A percentile compares a stretch with the other conserved stretches of the same genome.
phyloP scores from a whole-genome alignment of 2,329 filamentous ascomycete genomes.

The Colletotrichum spinosum region DNA sequence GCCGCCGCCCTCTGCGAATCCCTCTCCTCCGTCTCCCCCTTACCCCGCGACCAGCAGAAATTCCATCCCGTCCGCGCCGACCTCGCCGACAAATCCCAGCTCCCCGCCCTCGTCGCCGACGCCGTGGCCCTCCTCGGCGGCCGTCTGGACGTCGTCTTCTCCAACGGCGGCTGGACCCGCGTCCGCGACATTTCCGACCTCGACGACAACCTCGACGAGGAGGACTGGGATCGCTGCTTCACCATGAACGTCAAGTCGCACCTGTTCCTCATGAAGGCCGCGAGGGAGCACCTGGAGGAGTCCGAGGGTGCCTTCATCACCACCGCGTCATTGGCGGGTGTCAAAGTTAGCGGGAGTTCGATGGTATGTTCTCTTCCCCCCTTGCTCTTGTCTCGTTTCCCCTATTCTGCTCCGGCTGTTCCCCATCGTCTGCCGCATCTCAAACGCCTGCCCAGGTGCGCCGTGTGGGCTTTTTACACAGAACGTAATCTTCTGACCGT shows the following conservation, averaged over 20 bases:
- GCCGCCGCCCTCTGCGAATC: slow-evolving; percentile 66
- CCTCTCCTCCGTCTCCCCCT: slow-evolving; percentile 55
- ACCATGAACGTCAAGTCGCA: slow-evolving; percentile 64
- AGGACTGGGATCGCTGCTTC: slow-evolving; percentile 61
- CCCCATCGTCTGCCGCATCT: too few relatives aligned
- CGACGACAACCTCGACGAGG: slow-evolving; percentile 59
- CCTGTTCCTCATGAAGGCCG: slow-evolving; percentile 59
- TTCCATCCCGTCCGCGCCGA: slow-evolving; percentile 74
- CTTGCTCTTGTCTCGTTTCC: not conserved
- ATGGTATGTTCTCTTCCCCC: slow-evolving; percentile 52
- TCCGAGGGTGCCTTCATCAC: slow-evolving; percentile 69
- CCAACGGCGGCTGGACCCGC: slow-evolving; percentile 74
- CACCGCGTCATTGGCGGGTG: slow-evolving; percentile 73
- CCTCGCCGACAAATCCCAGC: slow-evolving; percentile 69
- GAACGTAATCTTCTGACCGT: not conserved
- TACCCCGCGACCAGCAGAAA: slow-evolving; percentile 40
- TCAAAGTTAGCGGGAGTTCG: slow-evolving; percentile 72
- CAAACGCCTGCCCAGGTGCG: too few relatives aligned
- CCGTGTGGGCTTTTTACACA: too few relatives aligned
- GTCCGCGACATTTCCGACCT: slow-evolving; percentile 58
- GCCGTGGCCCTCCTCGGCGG: slow-evolving; percentile 64
- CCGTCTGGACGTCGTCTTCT: slow-evolving; percentile 80
- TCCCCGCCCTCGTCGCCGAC: slow-evolving; percentile 68
- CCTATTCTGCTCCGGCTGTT: not conserved
- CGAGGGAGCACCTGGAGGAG: slow-evolving; percentile 56